Percentiles rank a stretch among this genome's conserved stretches.
phyloP scores from a whole-genome alignment of 176 grass and related monocot genomes.

The Rhynchospora breviuscula region DNA sequence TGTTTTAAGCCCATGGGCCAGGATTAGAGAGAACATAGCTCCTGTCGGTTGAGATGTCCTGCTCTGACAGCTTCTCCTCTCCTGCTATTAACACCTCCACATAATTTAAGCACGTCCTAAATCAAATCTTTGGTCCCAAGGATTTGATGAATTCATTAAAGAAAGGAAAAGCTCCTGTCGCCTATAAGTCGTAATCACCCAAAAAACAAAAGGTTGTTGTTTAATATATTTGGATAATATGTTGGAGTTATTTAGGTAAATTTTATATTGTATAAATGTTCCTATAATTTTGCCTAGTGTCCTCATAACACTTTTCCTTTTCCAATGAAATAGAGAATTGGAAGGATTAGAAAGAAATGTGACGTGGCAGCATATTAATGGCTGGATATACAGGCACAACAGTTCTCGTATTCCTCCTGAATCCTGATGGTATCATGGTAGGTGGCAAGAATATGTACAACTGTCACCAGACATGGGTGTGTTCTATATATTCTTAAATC shows the following conservation, averaged over 20 bases:
- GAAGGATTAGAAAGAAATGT: neutral
- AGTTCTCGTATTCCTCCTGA: neutral
- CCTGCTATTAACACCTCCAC: constrained; percentile 4
- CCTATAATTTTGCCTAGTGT: neutral
- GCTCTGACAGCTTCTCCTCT: constrained; percentile 23
- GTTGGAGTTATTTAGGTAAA: neutral
- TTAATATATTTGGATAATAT: neutral
- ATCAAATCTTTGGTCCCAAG: neutral
- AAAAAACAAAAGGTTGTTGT: neutral
- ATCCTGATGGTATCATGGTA: too few relatives aligned
- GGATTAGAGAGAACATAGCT: neutral
- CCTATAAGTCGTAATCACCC: too few relatives aligned
- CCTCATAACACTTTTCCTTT: neutral
- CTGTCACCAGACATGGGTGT: neutral
- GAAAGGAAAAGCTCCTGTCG: neutral
- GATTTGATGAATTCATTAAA: neutral
- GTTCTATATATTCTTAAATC: neutral
- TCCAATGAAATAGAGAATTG: neutral
- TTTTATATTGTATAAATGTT: neutral
- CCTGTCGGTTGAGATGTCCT: constrained; percentile 22
- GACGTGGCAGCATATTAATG: neutral
- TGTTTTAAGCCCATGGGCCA: neutral
- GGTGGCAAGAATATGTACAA: neutral
- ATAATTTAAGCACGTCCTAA: neutral
- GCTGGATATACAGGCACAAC: neutral